These are phyloP conservation scores for Bonia amplexicaulis DNA, from an alignment of 176 grass and related monocot species.

Conservation along the genomic window DNA sequence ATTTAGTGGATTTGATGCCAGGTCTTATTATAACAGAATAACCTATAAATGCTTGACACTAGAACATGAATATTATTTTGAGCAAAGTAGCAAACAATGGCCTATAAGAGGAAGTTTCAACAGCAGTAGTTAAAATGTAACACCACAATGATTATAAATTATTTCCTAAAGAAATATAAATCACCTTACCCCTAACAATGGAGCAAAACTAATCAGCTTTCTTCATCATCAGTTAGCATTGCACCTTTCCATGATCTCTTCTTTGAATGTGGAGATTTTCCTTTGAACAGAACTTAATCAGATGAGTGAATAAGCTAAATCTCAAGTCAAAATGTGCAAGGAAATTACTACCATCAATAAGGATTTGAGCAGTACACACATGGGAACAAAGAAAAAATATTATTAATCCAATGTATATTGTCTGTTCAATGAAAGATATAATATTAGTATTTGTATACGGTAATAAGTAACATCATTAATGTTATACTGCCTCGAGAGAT, in stretches of 20 bases:
- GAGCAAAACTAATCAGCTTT: slow-evolving; percentile 52
- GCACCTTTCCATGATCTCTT: slow-evolving; percentile 46
- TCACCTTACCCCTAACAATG: slow-evolving; percentile 31
- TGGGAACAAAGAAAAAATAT: neutral
- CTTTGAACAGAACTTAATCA: slow-evolving; percentile 27
- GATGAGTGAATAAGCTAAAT: slow-evolving; percentile 26
- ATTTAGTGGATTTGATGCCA: neutral
- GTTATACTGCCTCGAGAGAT: neutral
- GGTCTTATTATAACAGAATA: slow-evolving; percentile 5
- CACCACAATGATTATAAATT: neutral
- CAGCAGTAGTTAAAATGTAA: neutral
- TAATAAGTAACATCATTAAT: neutral
- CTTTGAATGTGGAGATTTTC: slow-evolving; percentile 42
- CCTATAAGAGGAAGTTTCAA: neutral
- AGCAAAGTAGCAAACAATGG: neutral
- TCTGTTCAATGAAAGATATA: neutral
- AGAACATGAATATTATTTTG: neutral
- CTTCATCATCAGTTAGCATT: slow-evolving; percentile 65
- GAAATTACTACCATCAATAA: neutral
- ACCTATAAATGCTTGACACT: neutral
- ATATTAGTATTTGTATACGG: neutral
- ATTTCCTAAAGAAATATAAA: neutral
- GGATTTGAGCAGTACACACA: neutral
- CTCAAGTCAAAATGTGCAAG: neutral
- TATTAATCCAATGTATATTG: neutral